phyloP scores from a whole-genome alignment of 805 yeast genomes.

The Grigorovia yakushimaensis region DNA sequence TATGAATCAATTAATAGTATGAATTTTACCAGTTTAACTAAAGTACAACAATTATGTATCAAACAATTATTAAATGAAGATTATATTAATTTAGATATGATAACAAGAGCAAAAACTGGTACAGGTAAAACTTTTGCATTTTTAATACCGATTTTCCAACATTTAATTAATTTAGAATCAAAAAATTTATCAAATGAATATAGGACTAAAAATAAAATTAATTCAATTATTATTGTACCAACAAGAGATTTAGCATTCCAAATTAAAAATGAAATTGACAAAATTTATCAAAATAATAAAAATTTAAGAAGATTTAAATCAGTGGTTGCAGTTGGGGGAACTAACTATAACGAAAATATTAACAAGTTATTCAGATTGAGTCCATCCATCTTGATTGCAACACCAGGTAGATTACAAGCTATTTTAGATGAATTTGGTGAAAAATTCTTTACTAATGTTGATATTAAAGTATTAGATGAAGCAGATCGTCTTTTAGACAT shows the following conservation, averaged over 20 bases:
- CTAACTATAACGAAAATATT: conserved; percentile 33
- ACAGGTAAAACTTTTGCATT: conserved; percentile 92
- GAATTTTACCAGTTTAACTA: conserved; percentile 47
- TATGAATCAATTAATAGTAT: conserved; percentile 32
- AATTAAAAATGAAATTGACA: conserved; percentile 54
- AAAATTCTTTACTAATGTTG: conserved; percentile 42
- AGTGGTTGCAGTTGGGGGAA: conserved; percentile 62
- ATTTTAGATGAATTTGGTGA: conserved; percentile 39
- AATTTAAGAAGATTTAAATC: conserved; percentile 29
- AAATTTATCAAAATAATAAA: conserved; percentile 30
- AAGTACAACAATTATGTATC: conserved; percentile 58
- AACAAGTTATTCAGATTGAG: conserved; percentile 23
- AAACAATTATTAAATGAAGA: conserved; percentile 43
- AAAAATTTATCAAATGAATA: conserved; percentile 5
- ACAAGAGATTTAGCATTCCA: conserved; percentile 88
- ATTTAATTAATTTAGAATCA: conserved; percentile 28
- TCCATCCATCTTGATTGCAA: conserved; percentile 65
- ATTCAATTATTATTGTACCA: conserved; percentile 70
- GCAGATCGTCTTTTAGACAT: conserved; percentile 81
- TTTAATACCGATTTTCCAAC: conserved; percentile 68
- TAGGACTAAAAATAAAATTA: conserved; percentile 32
- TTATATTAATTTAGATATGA: conserved; percentile 44
- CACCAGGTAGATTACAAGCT: conserved; percentile 80
- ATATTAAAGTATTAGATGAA: conserved; percentile 73
- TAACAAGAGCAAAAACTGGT: conserved; percentile 89